phyloP scores from a whole-genome alignment of 768 basidiomycete species.

The Cyclocybe cylindracea region DNA sequence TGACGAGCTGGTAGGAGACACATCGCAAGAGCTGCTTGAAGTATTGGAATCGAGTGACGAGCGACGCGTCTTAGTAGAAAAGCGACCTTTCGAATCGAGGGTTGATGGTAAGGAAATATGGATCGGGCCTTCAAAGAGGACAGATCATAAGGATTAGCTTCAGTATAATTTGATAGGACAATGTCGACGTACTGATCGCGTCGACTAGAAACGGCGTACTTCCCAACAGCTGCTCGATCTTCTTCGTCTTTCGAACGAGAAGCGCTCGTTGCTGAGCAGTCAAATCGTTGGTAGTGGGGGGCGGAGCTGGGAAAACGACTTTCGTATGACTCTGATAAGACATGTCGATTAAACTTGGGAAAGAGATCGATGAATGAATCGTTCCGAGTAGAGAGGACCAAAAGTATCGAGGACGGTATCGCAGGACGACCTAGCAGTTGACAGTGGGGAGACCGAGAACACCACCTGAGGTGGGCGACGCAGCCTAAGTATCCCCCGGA shows the following conservation, averaged over 20 bases:
- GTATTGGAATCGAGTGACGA: slow-evolving; percentile 26
- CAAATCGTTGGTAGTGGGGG: slow-evolving; percentile 60
- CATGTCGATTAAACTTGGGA: no score
- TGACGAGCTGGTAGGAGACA: slow-evolving; percentile 9
- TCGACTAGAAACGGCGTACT: slow-evolving; percentile 61
- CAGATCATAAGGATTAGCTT: neutral
- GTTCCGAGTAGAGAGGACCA: no score
- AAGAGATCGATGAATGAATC: no score
- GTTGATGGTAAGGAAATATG: slow-evolving; percentile 19
- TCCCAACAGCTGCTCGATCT: slow-evolving; percentile 60
- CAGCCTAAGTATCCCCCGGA: no score
- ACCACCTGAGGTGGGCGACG: no score
- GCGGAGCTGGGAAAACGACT: slow-evolving; percentile 47
- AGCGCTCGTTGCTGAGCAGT: slow-evolving; percentile 53
- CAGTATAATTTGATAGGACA: neutral
- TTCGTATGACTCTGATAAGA: slow-evolving; percentile 14
- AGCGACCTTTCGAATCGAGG: slow-evolving; percentile 8
- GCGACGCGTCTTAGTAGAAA: slow-evolving; percentile 15
- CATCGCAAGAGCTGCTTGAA: slow-evolving; percentile 19
- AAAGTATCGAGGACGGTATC: no score
- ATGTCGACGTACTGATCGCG: neutral
- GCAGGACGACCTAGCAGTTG: no score
- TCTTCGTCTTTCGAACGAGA: slow-evolving; percentile 57
- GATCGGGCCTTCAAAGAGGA: slow-evolving; percentile 17
- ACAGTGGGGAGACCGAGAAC: no score